Evolutionary conservation across 2,329 filamentous ascomycete genomes (phyloP), one percentile per base, ranked within the genome.

Genomic region (Penicillium sp.): DNA sequence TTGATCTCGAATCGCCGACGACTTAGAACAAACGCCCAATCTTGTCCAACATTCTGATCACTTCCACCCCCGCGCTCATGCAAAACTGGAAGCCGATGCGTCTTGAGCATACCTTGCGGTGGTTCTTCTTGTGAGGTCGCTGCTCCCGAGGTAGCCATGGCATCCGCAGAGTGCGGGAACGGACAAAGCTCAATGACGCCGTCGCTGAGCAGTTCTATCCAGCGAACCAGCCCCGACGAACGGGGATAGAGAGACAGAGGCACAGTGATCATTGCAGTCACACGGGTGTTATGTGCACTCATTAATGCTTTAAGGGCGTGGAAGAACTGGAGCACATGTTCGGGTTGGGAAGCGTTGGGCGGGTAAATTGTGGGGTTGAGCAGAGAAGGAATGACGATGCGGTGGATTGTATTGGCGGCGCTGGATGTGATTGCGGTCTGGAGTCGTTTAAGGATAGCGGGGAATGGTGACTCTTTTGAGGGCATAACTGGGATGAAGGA

Each of bases 1-100:
- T 84, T 87, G 56, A 98, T 88, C 34, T 88, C 79, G 57, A 98
- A 82, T 45, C 88, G 90, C 60, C 80, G 83, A 61, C 88, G 78
- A 66, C 88, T 95, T 45, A 98, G 72, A 53, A 83, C 90, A 67
- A 98, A 98, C 4, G 89, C 89, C 69, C 95, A 79, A 69, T 96
- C 89, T 62, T 95, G 87, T 22, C 87, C 83, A 47, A 84, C 77
- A 54, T 82, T 82, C 51, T 80, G 80, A 34, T 79, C 77, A 9
- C 82, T 84, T 13, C 88, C 88, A 2, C 89, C 89, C 2, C 93
- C 91, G 57, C 87, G 88, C 65, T 97, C 91, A 52, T 94, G 87
- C 57, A 88, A 84, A 0, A 95, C 76, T 0, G 93, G 91, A 32
- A 97, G 69, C 47, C 84, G 84, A 66, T 95, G 88, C 0, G 94